A percentile compares a stretch with the other conserved stretches of the same genome.
These are phyloP conservation scores for Torulaspora franciscae DNA, from an alignment of 805 yeast genomes.

Conservation along the genomic window DNA sequence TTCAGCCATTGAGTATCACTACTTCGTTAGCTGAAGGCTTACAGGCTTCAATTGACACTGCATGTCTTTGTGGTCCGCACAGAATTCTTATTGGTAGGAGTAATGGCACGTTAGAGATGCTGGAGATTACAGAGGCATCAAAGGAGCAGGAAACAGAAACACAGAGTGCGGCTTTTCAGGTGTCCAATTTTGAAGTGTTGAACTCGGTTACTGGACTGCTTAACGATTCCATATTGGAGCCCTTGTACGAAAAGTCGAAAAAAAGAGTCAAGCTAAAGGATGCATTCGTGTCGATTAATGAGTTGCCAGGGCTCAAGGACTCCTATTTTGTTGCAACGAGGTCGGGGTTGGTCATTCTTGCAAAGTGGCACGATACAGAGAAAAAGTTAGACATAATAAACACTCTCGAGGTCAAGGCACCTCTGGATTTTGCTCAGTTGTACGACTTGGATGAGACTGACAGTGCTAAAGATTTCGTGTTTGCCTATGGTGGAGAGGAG, in stretches of 20 bases:
- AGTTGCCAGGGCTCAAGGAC: slow-evolving; percentile 25
- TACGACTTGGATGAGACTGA: slow-evolving; percentile 40
- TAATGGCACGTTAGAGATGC: slow-evolving; percentile 41
- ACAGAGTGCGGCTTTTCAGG: slow-evolving; percentile 17
- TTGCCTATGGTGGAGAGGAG: slow-evolving; percentile 86
- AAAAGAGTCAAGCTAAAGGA: slow-evolving; percentile 35
- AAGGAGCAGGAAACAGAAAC: not conserved
- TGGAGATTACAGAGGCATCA: slow-evolving; percentile 30
- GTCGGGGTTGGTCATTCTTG: slow-evolving; percentile 36
- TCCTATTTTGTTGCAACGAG: slow-evolving; percentile 35
- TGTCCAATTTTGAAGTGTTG: slow-evolving; percentile 20
- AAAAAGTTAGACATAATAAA: slow-evolving; percentile 15
- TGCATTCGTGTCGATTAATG: slow-evolving; percentile 36
- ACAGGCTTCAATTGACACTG: slow-evolving; percentile 38
- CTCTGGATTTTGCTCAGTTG: slow-evolving; percentile 44
- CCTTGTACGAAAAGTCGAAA: slow-evolving; percentile 24
- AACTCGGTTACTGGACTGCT: slow-evolving; percentile 21
- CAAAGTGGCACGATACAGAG: slow-evolving; percentile 20
- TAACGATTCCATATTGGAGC: slow-evolving; percentile 23
- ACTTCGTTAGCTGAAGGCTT: slow-evolving; percentile 42
- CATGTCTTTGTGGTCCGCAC: slow-evolving; percentile 33
- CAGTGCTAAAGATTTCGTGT: slow-evolving; percentile 36
- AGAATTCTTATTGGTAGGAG: slow-evolving; percentile 44
- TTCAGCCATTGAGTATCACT: slow-evolving; percentile 55
- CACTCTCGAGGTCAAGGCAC: slow-evolving; percentile 39